A percentile compares a stretch with the other conserved stretches of the same genome.
Evolutionary conservation across 2,329 filamentous ascomycete species (phyloP).

Genomic region (Penicillium sp.): DNA sequence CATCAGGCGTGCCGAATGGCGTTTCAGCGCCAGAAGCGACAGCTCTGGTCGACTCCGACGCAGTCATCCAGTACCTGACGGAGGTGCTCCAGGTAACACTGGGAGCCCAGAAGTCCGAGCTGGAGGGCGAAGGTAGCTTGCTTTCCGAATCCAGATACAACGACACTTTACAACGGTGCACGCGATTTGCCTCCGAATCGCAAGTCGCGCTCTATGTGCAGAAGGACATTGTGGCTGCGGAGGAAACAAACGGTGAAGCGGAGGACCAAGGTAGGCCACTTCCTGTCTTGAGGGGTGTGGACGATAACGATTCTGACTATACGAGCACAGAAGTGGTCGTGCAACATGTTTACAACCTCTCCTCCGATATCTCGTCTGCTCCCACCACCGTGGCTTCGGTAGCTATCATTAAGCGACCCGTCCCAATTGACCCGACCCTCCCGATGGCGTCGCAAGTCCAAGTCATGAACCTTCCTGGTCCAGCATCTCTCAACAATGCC

Average conservation of each 20-base stretch:
- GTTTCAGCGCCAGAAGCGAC: conserved; percentile 32
- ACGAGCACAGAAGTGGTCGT: conserved; percentile 28
- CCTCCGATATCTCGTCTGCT: conserved; percentile 74
- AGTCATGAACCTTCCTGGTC: conserved; percentile 86
- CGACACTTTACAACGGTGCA: conserved; percentile 85
- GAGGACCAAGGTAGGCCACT: conserved; percentile 43
- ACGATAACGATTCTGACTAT: conserved; percentile 5
- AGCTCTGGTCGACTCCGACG: conserved; percentile 61
- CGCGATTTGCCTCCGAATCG: conserved; percentile 83
- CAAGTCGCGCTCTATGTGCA: conserved; percentile 89
- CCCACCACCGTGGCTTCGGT: conserved; percentile 82
- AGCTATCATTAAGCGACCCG: conserved; percentile 84
- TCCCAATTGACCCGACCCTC: conserved; percentile 79
- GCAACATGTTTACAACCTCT: conserved; percentile 74
- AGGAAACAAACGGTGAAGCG: conserved; percentile 46
- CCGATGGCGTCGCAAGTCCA: conserved; percentile 87
- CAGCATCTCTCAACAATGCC: conserved; percentile 67
- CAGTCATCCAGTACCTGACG: conserved; percentile 71
- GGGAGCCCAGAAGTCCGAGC: conserved; percentile 73
- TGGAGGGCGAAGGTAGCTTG: conserved; percentile 79
- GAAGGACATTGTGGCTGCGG: conserved; percentile 65
- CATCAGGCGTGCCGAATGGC: conserved; percentile 38
- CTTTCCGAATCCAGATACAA: conserved; percentile 69
- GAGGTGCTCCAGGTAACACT: conserved; percentile 72
- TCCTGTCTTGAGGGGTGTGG: neutral